These are phyloP conservation scores for Magnusiomyces suaveolens DNA, from an alignment of 1,139 yeast genomes.

Conservation along the genomic window DNA sequence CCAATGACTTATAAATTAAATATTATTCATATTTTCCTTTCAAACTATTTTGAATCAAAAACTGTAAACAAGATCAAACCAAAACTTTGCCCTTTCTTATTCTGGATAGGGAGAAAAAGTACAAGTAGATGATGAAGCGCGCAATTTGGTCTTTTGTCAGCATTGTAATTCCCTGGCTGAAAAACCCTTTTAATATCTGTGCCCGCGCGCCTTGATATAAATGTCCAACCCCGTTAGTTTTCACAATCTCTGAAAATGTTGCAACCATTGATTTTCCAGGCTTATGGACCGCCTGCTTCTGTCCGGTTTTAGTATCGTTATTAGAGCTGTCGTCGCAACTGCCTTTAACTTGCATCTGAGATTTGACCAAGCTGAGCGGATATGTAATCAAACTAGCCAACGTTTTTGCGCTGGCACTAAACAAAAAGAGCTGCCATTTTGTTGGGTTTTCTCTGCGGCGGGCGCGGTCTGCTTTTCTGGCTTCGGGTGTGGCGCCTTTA, in stretches of 20 bases:
- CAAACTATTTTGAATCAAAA: too few species aligned
- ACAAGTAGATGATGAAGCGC: conserved; percentile 23
- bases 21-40: too few species aligned
- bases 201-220: conserved; percentile 52
- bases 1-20: too few species aligned
- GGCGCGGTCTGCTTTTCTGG: conserved; percentile 16
- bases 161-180: conserved; percentile 33
- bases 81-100: not conserved
- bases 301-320: conserved; percentile 33
- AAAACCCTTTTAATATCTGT: conserved; percentile 31
- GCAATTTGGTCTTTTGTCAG: conserved; percentile 31
- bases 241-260: conserved; percentile 52
- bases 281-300: conserved; percentile 28
- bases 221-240: conserved; percentile 57
- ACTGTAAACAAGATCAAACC: not conserved
- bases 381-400: conserved; percentile 30
- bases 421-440: conserved; percentile 23
- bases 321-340: not conserved
- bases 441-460: conserved; percentile 26
- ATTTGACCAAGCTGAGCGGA: conserved; percentile 44
- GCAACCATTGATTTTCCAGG: conserved; percentile 47
- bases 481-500: not conserved
- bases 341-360: conserved; percentile 65
- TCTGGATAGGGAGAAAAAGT: conserved; percentile 18
- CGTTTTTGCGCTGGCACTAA: conserved; percentile 31